phyloP scores from a whole-genome alignment of 2,329 filamentous ascomycete genomes.

The Fusarium nisikadoi region DNA sequence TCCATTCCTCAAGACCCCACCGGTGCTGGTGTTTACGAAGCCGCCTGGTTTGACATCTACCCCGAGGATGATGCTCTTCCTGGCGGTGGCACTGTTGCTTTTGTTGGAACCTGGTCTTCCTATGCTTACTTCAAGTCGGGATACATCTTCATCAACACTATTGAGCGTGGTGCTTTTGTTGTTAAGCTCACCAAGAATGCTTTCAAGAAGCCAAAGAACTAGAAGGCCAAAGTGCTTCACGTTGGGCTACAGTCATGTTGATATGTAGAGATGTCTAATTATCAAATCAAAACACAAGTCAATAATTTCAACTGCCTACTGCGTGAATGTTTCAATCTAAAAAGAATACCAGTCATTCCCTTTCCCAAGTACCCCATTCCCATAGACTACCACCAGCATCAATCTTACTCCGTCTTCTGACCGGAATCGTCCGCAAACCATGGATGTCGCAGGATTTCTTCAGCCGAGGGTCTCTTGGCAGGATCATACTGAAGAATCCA shows the following conservation, averaged over 20 bases:
- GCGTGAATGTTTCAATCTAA: not conserved
- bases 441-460: not conserved
- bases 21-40: slow-evolving; percentile 57
- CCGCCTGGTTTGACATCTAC: slow-evolving; percentile 62
- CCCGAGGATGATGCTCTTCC: slow-evolving; percentile 59
- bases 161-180: slow-evolving; percentile 61
- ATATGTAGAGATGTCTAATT: accelerated
- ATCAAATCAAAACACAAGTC: not conserved
- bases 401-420: not conserved
- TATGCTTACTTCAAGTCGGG: slow-evolving; percentile 62
- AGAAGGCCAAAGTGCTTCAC: not conserved
- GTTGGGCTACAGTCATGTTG: accelerated
- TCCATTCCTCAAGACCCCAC: slow-evolving; percentile 55
- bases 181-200: slow-evolving; percentile 50
- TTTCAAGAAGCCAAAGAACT: slow-evolving; percentile 17
- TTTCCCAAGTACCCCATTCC: accelerated
- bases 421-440: not conserved
- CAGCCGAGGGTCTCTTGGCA: not conserved
- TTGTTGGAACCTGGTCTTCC: slow-evolving; percentile 59
- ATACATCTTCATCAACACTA: slow-evolving; percentile 62
- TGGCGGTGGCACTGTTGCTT: slow-evolving; percentile 52
- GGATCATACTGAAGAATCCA: not conserved
- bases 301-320: accelerated
- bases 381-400: accelerated
- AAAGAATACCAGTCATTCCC: accelerated